Conservation (phyloP, 2,329 filamentous ascomycete species). For the Cordyceps javanica region DNA sequence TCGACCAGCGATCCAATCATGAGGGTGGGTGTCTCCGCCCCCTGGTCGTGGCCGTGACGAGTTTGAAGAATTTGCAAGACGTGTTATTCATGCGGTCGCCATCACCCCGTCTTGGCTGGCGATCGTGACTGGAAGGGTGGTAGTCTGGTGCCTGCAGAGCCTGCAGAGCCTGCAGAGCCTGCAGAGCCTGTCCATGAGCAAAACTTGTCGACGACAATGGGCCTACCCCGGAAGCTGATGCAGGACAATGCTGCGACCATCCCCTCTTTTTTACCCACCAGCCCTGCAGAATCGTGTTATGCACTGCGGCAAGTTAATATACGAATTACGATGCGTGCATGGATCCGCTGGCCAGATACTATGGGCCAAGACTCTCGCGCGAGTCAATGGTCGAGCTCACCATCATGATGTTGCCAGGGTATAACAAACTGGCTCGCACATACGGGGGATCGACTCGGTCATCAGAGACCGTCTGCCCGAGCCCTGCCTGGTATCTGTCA, state of each 20-base stretch:
- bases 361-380: neutral
- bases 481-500: neutral
- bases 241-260: neutral
- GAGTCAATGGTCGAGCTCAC: constrained; percentile 1
- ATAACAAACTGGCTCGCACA: neutral
- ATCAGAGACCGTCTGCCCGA: neutral
- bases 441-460: constrained; percentile 8
- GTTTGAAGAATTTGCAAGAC: neutral
- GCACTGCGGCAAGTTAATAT: neutral
- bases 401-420: neutral
- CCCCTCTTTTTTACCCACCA: neutral
- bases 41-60: neutral
- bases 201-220: neutral
- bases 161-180: neutral
- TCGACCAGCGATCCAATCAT: neutral
- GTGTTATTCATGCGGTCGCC: neutral
- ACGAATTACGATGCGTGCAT: constrained; percentile 6
- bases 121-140: too few relatives aligned
- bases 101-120: neutral
- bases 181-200: neutral
- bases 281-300: neutral
- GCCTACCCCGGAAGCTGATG: neutral
- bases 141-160: neutral
- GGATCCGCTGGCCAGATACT: constrained; percentile 9
- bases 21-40: neutral